Conservation (phyloP, 495 filamentous ascomycete species). For the Clohesyomyces aquaticus region DNA sequence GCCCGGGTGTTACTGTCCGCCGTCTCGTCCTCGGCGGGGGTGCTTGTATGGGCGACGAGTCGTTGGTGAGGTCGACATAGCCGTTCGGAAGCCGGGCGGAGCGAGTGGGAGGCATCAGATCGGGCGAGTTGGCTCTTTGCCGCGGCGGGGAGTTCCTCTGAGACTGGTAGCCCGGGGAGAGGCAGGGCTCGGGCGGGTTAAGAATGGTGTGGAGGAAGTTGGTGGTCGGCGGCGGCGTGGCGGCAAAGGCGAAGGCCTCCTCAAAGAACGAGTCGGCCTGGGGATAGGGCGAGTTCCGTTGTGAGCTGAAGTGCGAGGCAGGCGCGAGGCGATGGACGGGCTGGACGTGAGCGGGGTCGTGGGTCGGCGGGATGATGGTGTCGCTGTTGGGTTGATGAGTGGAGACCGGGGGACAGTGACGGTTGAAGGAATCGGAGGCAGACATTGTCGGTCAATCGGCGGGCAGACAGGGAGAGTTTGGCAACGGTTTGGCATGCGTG, state of each 20-base stretch:
- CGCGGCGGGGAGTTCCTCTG: neutral
- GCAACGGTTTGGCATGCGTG: too few relatives aligned
- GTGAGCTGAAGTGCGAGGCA: slow-evolving; percentile 18
- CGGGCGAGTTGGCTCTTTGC: neutral
- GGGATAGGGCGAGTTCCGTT: slow-evolving; percentile 12
- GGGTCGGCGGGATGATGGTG: slow-evolving; percentile 26
- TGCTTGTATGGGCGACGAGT: neutral
- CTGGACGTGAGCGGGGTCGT: slow-evolving; percentile 27
- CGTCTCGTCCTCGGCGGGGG: slow-evolving; percentile 10
- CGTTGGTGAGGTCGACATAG: slow-evolving; percentile 47
- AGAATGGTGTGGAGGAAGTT: slow-evolving; percentile 35
- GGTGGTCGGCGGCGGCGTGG: slow-evolving; percentile 11
- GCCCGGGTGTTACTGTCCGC: neutral
- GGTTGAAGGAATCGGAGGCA: slow-evolving; percentile 11
- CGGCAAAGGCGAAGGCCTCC: slow-evolving; percentile 16
- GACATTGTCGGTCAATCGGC: slow-evolving; percentile 35
- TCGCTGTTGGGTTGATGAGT: slow-evolving; percentile 12
- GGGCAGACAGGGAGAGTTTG: too few relatives aligned
- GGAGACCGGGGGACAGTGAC: neutral
- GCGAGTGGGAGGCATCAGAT: neutral
- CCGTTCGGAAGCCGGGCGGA: slow-evolving; percentile 30
- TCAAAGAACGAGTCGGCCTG: slow-evolving; percentile 26
- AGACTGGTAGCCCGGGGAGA: slow-evolving; percentile 17
- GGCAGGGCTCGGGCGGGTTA: slow-evolving; percentile 24
- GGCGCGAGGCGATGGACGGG: slow-evolving; percentile 3